A percentile compares a stretch with the other conserved stretches of the same genome.
phyloP scores from a whole-genome alignment of 2,329 filamentous ascomycete genomes.

The Microsporum ferrugineum region DNA sequence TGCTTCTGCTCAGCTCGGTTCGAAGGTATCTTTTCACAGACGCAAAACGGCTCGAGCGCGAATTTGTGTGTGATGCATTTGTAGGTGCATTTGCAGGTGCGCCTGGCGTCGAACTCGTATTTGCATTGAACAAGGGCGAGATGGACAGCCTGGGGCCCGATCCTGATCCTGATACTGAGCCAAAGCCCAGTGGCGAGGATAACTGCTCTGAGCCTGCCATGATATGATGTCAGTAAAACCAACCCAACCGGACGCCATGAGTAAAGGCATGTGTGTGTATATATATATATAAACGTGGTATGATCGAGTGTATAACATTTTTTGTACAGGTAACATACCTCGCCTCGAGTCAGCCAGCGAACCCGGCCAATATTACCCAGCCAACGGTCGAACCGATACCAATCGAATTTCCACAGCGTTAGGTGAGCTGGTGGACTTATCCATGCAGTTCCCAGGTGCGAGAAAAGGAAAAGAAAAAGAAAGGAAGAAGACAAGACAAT shows the following conservation, averaged over 20 bases:
- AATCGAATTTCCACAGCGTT: neutral
- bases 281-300: neutral
- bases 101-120: neutral
- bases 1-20: neutral
- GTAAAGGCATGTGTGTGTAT: neutral
- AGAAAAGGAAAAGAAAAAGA: neutral
- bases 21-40: constrained; percentile 15
- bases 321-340: neutral
- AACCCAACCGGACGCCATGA: neutral
- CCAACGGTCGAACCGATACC: neutral
- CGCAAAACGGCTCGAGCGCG: constrained; percentile 12
- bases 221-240: constrained; percentile 5
- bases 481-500: neutral
- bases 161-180: neutral
- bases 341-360: neutral
- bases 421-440: neutral
- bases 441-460: neutral
- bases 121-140: constrained; percentile 1
- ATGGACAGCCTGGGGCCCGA: neutral
- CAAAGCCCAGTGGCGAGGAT: neutral
- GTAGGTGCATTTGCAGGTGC: neutral
- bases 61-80: constrained; percentile 4
- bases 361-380: neutral
- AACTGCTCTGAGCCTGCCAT: constrained; percentile 1
- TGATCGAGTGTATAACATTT: neutral